Conservation (phyloP, 2,329 filamentous ascomycete genomes). For the Botrytis squamosa region DNA sequence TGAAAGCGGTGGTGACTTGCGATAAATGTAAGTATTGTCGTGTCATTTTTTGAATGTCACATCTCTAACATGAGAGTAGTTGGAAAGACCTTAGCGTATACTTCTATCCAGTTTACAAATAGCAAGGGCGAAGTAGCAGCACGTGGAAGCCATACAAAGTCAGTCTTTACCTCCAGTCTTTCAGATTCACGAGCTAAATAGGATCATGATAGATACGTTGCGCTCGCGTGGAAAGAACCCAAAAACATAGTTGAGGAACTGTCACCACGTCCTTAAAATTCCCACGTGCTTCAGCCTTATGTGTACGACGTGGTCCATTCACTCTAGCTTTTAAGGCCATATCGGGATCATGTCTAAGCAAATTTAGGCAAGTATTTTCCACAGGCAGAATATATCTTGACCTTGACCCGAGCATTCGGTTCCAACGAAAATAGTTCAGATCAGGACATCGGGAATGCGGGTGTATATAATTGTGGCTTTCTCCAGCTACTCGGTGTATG, state of each 20-base stretch:
- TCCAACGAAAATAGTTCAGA: too few species aligned
- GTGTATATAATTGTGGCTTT: not conserved
- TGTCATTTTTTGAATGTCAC: not conserved
- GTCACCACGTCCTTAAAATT: slow-evolving; percentile 29
- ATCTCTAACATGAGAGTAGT: slow-evolving; percentile 43
- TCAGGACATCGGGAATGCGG: not conserved
- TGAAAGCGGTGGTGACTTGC: slow-evolving; percentile 57
- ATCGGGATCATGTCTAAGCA: not conserved
- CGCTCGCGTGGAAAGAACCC: slow-evolving; percentile 39
- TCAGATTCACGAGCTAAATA: not conserved
- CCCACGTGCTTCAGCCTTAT: not conserved
- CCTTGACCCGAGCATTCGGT: not conserved
- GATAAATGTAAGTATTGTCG: slow-evolving; percentile 53
- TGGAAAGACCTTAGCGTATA: slow-evolving; percentile 63
- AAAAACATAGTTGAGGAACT: slow-evolving; percentile 40
- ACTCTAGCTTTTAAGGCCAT: not conserved
- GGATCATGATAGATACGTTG: slow-evolving; percentile 37
- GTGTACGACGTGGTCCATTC: not conserved
- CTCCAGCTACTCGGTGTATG: not conserved
- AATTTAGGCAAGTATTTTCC: not conserved
- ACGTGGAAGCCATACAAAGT: slow-evolving; percentile 67
- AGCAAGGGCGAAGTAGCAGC: slow-evolving; percentile 58
- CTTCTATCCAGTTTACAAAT: slow-evolving; percentile 59
- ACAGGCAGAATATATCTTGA: not conserved
- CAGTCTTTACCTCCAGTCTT: slow-evolving; percentile 25